These are phyloP conservation scores for Thielaviopsis musarum DNA, from an alignment of 2,329 filamentous ascomycete species.

Conservation along the genomic window DNA sequence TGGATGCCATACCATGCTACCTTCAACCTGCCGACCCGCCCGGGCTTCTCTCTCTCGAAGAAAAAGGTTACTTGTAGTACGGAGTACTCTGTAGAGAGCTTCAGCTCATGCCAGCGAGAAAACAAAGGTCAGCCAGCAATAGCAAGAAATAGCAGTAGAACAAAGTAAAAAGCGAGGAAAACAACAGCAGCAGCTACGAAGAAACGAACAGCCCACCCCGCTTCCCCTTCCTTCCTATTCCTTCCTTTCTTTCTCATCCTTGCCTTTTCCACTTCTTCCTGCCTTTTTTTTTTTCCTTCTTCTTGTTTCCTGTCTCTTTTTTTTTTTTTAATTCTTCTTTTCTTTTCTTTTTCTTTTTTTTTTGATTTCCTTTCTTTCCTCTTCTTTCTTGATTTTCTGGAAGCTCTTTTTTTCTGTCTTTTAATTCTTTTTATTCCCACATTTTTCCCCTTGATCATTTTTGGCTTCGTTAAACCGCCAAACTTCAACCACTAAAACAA, in stretches of 20 bases:
- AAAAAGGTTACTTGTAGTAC: too few relatives aligned
- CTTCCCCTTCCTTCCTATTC: constrained; percentile 12
- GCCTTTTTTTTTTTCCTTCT: constrained; percentile 17
- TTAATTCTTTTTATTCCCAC: background rate
- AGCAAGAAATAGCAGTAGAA: background rate
- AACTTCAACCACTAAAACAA: background rate
- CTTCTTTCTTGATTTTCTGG: constrained; percentile 7
- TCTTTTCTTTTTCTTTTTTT: constrained; percentile 2
- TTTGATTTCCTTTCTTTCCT: background rate
- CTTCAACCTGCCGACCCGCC: too few relatives aligned
- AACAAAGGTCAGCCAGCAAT: background rate
- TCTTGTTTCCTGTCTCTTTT: constrained; percentile 15
- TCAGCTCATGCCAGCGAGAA: background rate
- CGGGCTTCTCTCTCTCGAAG: too few relatives aligned
- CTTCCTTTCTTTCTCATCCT: constrained; percentile 8
- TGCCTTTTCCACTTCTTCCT: constrained; percentile 11
- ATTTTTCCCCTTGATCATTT: background rate
- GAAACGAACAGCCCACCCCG: constrained; percentile 3
- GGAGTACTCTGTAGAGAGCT: too few relatives aligned
- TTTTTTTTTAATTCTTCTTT: constrained; percentile 14
- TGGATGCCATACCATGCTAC: too few relatives aligned
- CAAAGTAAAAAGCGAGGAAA: background rate
- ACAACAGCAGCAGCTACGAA: background rate
- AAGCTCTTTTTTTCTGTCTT: background rate
- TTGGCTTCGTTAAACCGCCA: background rate